Evolutionary conservation across 2,329 filamentous ascomycete genomes (phyloP).

Genomic region (Aureobasidium sp.): DNA sequence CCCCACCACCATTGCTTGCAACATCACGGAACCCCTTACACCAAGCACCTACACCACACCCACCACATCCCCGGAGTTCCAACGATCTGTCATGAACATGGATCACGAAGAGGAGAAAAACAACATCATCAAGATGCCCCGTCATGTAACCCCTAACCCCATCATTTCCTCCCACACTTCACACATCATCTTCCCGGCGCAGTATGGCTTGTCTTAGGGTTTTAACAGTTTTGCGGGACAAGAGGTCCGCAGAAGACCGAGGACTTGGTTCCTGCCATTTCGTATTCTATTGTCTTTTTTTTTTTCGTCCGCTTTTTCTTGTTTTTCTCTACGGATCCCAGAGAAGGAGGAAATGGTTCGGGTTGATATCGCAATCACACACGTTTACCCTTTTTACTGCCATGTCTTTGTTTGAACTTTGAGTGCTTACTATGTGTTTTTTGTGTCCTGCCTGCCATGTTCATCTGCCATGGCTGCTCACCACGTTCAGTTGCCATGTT

Average conservation of each 20-base stretch:
- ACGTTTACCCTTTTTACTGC: neutral
- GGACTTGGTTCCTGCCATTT: constrained; percentile 6
- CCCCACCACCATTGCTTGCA: neutral
- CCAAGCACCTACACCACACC: neutral
- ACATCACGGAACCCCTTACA: neutral
- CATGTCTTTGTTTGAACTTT: neutral
- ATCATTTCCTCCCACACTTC: neutral
- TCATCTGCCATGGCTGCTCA: neutral
- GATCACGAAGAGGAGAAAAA: constrained; percentile 8
- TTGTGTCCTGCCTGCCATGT: neutral
- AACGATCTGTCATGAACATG: constrained; percentile 1
- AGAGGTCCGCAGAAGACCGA: constrained; percentile 5
- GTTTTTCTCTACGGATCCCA: neutral
- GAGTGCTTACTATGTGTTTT: neutral
- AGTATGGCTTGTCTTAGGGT: constrained; percentile 1
- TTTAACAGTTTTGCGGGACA: neutral
- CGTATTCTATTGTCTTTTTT: constrained; percentile 6
- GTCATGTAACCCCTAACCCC: neutral
- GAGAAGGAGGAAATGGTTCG: neutral
- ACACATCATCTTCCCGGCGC: neutral
- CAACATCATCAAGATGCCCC: constrained; percentile 1
- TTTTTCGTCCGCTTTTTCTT: neutral
- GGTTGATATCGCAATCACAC: constrained; percentile 1
- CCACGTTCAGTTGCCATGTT: neutral
- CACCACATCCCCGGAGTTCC: neutral